phyloP scores from a whole-genome alignment of 352 stramenopile genomes.

The Phytophthora pinifolia region DNA sequence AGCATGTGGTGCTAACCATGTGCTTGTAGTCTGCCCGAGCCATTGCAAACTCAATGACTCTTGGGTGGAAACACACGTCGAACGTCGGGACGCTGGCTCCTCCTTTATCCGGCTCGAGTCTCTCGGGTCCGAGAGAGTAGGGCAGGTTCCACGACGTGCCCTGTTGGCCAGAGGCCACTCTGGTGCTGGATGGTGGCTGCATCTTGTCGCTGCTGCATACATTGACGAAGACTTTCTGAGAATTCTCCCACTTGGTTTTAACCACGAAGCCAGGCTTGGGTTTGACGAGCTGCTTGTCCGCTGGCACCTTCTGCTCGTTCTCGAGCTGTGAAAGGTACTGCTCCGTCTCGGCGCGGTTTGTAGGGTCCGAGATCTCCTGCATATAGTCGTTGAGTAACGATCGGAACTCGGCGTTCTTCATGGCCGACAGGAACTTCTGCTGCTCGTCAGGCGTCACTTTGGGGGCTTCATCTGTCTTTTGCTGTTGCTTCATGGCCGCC shows the following conservation, averaged over 20 bases:
- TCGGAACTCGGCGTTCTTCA: conserved; percentile 91
- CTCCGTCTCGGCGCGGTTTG: conserved; percentile 89
- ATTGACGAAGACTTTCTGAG: conserved; percentile 93
- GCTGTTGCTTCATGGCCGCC: conserved; percentile 41
- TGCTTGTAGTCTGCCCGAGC: conserved; percentile 68
- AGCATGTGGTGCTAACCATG: conserved; percentile 86
- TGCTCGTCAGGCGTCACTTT: conserved; percentile 50
- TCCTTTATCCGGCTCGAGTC: conserved; percentile 89
- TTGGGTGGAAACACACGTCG: conserved; percentile 92
- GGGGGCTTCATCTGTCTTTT: neutral
- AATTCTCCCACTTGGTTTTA: conserved; percentile 72
- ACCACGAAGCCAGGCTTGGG: conserved; percentile 89
- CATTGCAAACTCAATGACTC: conserved; percentile 71
- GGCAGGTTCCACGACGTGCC: conserved; percentile 89
- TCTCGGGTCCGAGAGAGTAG: conserved; percentile 88
- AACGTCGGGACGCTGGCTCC: conserved; percentile 73
- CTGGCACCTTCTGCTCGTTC: conserved; percentile 84
- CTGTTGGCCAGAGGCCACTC: conserved; percentile 20
- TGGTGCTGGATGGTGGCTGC: conserved; percentile 66
- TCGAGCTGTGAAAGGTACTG: conserved; percentile 90
- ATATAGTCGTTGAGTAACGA: conserved; percentile 94
- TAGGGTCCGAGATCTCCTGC: conserved; percentile 91
- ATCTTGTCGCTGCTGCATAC: conserved; percentile 89
- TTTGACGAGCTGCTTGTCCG: conserved; percentile 86
- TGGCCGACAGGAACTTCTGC: conserved; percentile 87